Conservation (phyloP, 805 yeast species). For the Lipomyces japonicus region DNA sequence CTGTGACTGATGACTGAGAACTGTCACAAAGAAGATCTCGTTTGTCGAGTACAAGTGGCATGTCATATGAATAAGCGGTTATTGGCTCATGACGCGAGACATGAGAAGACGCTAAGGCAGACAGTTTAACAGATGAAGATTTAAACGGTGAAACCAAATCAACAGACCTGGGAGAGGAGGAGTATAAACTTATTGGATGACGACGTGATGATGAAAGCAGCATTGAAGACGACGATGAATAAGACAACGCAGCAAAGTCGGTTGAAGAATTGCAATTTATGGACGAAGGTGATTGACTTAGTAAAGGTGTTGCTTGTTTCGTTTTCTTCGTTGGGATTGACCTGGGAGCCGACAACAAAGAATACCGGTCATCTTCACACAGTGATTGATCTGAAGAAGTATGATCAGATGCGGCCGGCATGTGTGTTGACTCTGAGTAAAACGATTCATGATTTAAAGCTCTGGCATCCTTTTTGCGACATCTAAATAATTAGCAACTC, state of each 20-base stretch:
- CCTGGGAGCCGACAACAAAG: too few relatives aligned
- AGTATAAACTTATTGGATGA: conserved; percentile 13
- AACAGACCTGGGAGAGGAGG: conserved; percentile 19
- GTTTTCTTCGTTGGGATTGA: too few relatives aligned
- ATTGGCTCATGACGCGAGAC: not conserved
- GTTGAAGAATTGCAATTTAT: too few relatives aligned
- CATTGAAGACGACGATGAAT: not conserved
- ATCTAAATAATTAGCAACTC: conserved; percentile 3
- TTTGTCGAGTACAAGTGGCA: conserved; percentile 10
- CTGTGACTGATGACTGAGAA: not conserved
- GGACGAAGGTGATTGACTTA: too few relatives aligned
- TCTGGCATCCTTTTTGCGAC: conserved; percentile 10
- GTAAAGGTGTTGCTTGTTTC: too few relatives aligned
- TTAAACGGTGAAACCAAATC: conserved; percentile 11
- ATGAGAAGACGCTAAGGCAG: not conserved
- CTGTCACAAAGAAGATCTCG: not conserved
- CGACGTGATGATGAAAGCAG: conserved; percentile 3
- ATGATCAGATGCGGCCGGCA: not conserved
- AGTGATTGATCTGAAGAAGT: not conserved
- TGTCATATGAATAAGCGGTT: conserved; percentile 5
- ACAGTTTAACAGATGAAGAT: not conserved
- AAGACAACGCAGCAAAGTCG: not conserved
- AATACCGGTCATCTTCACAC: not conserved
- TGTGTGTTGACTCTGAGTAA: not conserved
- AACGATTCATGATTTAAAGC: too few relatives aligned